phyloP scores from a whole-genome alignment of 2,329 filamentous ascomycete genomes.

The Hypomyces perniciosus region DNA sequence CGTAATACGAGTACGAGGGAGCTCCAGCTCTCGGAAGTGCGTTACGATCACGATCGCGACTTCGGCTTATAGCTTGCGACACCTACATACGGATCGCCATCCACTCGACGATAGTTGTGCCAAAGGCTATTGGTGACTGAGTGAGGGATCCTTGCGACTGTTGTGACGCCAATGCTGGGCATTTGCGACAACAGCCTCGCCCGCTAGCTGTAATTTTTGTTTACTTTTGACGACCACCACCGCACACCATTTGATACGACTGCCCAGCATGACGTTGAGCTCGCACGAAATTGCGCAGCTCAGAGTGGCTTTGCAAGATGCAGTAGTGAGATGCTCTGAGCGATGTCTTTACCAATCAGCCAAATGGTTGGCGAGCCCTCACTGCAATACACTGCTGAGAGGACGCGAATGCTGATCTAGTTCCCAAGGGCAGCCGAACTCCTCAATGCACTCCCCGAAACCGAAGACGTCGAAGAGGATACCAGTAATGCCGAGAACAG shows the following conservation, averaged over 20 bases:
- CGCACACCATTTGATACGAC: constrained; percentile 1
- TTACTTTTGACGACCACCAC: constrained; percentile 9
- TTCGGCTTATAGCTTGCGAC: neutral
- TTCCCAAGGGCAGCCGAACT: constrained; percentile 80
- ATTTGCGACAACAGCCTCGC: neutral
- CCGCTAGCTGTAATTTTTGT: neutral
- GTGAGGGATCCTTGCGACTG: neutral
- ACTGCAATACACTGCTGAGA: neutral
- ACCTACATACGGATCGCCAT: neutral
- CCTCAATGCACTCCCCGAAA: constrained; percentile 70
- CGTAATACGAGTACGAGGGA: neutral
- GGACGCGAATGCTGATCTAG: constrained; percentile 4
- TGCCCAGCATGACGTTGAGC: constrained; percentile 45
- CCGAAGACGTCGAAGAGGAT: constrained; percentile 49
- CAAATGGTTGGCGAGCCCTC: constrained; percentile 64
- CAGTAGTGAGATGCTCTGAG: constrained; percentile 86
- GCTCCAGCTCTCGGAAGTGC: too few relatives aligned
- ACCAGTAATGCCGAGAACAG: constrained; percentile 24
- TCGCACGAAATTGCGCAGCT: constrained; percentile 57
- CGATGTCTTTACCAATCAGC: constrained; percentile 91
- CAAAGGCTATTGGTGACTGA: neutral
- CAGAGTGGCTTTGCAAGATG: constrained; percentile 71
- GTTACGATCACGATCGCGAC: neutral
- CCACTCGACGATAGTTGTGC: neutral
- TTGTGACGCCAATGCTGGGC: neutral